Evolutionary conservation across 2,329 filamentous ascomycete genomes (phyloP), one percentile per base, ranked within the genome.

Genomic region (Drechslera avenae): DNA sequence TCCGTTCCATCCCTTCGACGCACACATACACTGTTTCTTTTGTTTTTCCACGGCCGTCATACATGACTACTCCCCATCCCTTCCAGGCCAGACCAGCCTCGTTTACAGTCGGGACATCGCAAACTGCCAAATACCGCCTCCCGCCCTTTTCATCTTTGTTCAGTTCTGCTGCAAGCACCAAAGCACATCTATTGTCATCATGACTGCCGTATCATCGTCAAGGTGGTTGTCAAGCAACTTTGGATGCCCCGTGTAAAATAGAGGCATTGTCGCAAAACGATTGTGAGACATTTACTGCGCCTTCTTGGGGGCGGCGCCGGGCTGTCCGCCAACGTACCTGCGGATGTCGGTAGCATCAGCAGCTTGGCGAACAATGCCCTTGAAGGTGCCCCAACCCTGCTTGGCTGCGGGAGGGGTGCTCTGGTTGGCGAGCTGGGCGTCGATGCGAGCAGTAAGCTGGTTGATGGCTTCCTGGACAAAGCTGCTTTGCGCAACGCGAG

Each of bases 391-490:
- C 93, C 93, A 97, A 44, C 82, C 84, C 71, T 93, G 85, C 66
- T 90, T 85, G 48, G 87, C 88, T 19, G 80, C 85, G 1, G 92
- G 91, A 21, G 91, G 91, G 13, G 89, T 91, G 72, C 88, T 90
- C 81, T 96, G 92, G 67, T 91, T 89, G 46, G 91, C 89, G 49
- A 94, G 84, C 40, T 91, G 80, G 55, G 88, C 88, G 75, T 97
- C 93, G 55, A 93, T 79, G 62, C 90, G 85, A 46, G 88, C 86
- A 67, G 85, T 85, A 48, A 93, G 76, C 64, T 88, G 83, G 58
- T 81, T 79, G 69, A 97, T 87, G 39, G 90, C 86, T 66, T 83
- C 84, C 80, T 96, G 90, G n/a, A 97, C 90, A 70, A 97, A 96
- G 59, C 80, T 84, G 83, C 91, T 97, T 82, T 97, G 93, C 50